Base-by-base conservation (phyloP, 2,329 filamentous ascomycete species). In the Fusarium euwallaceae region DNA sequence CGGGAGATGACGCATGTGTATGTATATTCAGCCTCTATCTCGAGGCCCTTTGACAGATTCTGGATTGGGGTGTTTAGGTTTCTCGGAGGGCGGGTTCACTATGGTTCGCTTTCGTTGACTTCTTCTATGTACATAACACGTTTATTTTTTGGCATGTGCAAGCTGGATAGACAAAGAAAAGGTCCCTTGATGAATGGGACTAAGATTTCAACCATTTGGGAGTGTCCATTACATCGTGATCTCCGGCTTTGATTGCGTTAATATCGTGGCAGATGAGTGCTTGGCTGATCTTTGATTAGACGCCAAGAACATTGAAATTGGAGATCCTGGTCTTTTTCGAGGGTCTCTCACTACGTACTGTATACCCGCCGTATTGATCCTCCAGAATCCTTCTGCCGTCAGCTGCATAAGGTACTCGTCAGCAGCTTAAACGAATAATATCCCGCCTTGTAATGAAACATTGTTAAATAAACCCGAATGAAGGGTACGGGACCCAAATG, bases 61-160 rank as follows among this genome's bases (percentile, higher is more conserved):
- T 73, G 72, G 68, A 76, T 78, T 73, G 66, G 74, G 75, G 73
- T 77, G 76, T 77, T 78, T 71, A 66, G 74, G 72, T 76, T 73
- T 69, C 70, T 69, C 59, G 37, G 64, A 53, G 48, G 48, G 71
- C 68, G 70, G 66, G 70, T 74, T 68, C 74, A 69, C 73, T 55
- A 72, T 51, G 61, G 73, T 71, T 74, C 67, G 66, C 67, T 71
- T 66, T 69, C 53, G 45, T 70, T 69, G 72, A 75, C 69, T 75
- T 75, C 37, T 66, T 66, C 70, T 64, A 74, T 76, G 73, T 75
- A 75, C 70, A 75, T 75, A 75, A 53, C 27, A 53, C 27, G 27
- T 53, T 53, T 36, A 22, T 62, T 64, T 61, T 64, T 60, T 36
- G 61, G 68, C 55, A 34, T 65, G 66, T 69, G 72, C 60, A 39